These are phyloP conservation scores for Orbilia brochopaga DNA, from an alignment of 2,329 filamentous ascomycete species.

Conservation along the genomic window DNA sequence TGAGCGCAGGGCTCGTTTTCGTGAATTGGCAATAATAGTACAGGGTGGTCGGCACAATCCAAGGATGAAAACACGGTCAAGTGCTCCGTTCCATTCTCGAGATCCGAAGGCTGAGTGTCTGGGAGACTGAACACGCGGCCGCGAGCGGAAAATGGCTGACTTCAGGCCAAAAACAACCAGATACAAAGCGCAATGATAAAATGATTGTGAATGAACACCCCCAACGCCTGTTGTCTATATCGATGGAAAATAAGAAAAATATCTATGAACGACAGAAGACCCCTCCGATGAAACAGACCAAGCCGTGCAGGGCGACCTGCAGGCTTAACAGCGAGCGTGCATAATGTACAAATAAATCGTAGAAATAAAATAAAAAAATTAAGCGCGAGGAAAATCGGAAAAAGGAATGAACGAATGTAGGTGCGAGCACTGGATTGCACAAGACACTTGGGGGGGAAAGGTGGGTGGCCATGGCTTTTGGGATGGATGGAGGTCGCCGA, in stretches of 20 bases:
- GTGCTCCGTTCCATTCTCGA: constrained; percentile 16
- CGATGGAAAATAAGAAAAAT: constrained; percentile 13
- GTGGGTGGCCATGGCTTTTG: constrained; percentile 47
- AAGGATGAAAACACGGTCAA: constrained; percentile 15
- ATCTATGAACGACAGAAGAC: constrained; percentile 28
- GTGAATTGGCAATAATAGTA: constrained; percentile 46
- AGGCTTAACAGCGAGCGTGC: constrained; percentile 16
- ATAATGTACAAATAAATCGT: constrained; percentile 23
- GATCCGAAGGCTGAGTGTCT: constrained; percentile 24
- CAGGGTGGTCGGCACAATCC: constrained; percentile 41
- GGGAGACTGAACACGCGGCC: constrained; percentile 50
- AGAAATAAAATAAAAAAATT: constrained; percentile 3
- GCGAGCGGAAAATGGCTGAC: too few species aligned
- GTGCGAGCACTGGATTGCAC: constrained; percentile 41
- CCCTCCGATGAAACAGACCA: constrained; percentile 12
- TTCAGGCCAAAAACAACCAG: too few species aligned
- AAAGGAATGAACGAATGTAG: constrained; percentile 25
- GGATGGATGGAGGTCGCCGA: constrained; percentile 45
- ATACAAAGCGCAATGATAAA: constrained; percentile 47
- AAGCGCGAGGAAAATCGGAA: constrained; percentile 17
- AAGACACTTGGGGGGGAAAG: constrained; percentile 44
- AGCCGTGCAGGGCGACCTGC: constrained; percentile 36
- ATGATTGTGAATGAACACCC: constrained; percentile 24
- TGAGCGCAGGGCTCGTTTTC: constrained; percentile 31
- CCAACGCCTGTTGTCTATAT: constrained; percentile 47